Base-by-base conservation (phyloP, 1,284 basidiomycete genomes). In the Ustilago crameri region DNA sequence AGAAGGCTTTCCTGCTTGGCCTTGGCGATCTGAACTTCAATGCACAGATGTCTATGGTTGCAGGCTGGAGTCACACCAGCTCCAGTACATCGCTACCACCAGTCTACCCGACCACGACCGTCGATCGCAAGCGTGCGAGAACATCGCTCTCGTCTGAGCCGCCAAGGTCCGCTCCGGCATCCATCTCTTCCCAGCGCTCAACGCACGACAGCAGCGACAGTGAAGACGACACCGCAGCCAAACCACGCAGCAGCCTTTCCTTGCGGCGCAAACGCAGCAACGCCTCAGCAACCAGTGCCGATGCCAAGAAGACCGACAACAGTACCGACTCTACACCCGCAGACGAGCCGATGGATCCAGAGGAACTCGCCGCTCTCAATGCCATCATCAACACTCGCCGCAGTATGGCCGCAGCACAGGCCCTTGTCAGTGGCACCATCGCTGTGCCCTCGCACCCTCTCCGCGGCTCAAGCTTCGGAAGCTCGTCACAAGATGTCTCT, bases 321-420 rank as follows among this genome's bases (percentile, higher is more conserved):
- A 38, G 34, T 15, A n/a, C 38, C 40, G 44, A 53, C 57, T 49
- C 53, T 3, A 56, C 57, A 2, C 64, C 64, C 15, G 44, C 47
- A 20, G 55, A 72, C 9, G 74, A 75, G 47, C 69, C 57, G 17
- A 70, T 82, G 64, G 81, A 81, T 41, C 73, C 80, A 1, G 79
- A 80, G 40, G 81, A 82, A 45, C 74, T 82, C 14, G 81, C 81
- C 7, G 75, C 75, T 22, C 68, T 82, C 41, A 82, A 82, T 43
- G 80, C 81, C 26, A 82, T 82, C 57, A 82, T 82, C 74, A 82
- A 82, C 59, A 82, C 81, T 9, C 70, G 80, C 27, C 56, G 78
- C 44, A 78, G 75, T 45, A 81, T 81, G 78, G 81, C 75, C 9
- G 74, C 78, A 3, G 81, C 81, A 12, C 73, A 80, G 51, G 81